A percentile compares a stretch with the other conserved stretches of the same genome.
Evolutionary conservation across 768 basidiomycete genomes (phyloP).

Genomic region (Arthromyces matolae): DNA sequence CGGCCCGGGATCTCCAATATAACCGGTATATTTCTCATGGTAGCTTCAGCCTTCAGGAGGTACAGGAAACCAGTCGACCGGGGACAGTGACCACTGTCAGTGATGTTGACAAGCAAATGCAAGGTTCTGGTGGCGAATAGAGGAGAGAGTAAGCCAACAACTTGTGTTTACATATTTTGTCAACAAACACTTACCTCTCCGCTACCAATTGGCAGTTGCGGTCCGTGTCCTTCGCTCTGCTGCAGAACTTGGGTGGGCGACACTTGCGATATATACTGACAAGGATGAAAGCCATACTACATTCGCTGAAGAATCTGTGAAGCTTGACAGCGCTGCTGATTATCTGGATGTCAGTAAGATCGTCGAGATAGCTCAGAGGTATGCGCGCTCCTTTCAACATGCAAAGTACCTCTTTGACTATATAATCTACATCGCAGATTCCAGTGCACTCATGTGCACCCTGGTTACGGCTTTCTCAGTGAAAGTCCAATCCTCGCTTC

Average conservation of each 20-base stretch:
- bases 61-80: neutral
- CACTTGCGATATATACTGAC: conserved; percentile 84
- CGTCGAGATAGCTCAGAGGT: conserved; percentile 27
- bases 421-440: conserved; percentile 16
- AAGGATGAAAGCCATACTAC: conserved; percentile 79
- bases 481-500: conserved; percentile 79
- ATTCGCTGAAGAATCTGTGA: conserved; percentile 80
- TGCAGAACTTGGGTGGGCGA: conserved; percentile 50
- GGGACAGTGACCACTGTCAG: neutral
- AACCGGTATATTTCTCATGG: conserved; percentile 7
- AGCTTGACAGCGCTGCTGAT: conserved; percentile 71
- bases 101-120: conserved; percentile 32
- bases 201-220: conserved; percentile 76
- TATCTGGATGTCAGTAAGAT: conserved; percentile 30
- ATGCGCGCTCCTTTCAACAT: neutral
- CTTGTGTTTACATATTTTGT: no score
- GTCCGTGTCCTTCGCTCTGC: conserved; percentile 85
- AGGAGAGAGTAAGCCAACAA: conserved; percentile 54
- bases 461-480: conserved; percentile 83
- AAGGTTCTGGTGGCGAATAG: conserved; percentile 77
- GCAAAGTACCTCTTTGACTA: neutral
- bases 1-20: no score
- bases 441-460: conserved; percentile 35
- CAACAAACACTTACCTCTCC: conserved; percentile 13
- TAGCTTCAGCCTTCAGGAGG: neutral